Evolutionary conservation across 2,329 filamentous ascomycete genomes (phyloP).

Genomic region (Podosphaera leucotricha): DNA sequence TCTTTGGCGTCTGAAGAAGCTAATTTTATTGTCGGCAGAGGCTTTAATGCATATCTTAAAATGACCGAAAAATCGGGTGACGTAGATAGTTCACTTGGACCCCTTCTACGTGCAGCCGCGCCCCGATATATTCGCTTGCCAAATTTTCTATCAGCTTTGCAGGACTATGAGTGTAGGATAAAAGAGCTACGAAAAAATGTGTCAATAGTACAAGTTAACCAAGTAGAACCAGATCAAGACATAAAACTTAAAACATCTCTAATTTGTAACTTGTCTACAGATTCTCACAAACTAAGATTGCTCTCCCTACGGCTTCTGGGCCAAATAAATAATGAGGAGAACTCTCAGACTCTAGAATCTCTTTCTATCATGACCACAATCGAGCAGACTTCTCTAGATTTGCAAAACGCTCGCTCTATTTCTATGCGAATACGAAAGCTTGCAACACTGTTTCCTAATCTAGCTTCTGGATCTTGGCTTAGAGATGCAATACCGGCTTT

Average conservation of each 20-base stretch:
- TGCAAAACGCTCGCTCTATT: constrained; percentile 53
- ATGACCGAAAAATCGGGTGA: constrained; percentile 35
- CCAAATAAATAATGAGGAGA: constrained; percentile 26
- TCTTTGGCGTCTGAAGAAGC: constrained; percentile 35
- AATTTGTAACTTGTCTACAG: constrained; percentile 48
- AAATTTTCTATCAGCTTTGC: constrained; percentile 40
- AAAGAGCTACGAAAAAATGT: constrained; percentile 6
- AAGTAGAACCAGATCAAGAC: constrained; percentile 22
- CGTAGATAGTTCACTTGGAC: constrained; percentile 36
- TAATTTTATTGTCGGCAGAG: constrained; percentile 52
- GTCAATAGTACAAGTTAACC: constrained; percentile 1
- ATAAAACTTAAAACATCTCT: constrained; percentile 40
- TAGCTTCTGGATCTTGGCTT: constrained; percentile 41
- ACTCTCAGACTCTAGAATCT: constrained; percentile 25
- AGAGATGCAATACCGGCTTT: constrained; percentile 53
- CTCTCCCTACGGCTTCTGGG: constrained; percentile 50
- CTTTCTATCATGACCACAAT: constrained; percentile 49
- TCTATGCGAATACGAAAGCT: constrained; percentile 66
- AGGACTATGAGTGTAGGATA: constrained; percentile 26
- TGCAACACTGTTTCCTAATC: constrained; percentile 29
- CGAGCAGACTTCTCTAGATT: constrained; percentile 54
- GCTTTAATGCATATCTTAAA: constrained; percentile 47
- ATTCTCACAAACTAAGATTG: constrained; percentile 51
- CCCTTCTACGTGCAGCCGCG: constrained; percentile 40
- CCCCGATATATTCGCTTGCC: constrained; percentile 39